phyloP scores from a whole-genome alignment of 2,329 filamentous ascomycete species.

The Exserohilum turcica region DNA sequence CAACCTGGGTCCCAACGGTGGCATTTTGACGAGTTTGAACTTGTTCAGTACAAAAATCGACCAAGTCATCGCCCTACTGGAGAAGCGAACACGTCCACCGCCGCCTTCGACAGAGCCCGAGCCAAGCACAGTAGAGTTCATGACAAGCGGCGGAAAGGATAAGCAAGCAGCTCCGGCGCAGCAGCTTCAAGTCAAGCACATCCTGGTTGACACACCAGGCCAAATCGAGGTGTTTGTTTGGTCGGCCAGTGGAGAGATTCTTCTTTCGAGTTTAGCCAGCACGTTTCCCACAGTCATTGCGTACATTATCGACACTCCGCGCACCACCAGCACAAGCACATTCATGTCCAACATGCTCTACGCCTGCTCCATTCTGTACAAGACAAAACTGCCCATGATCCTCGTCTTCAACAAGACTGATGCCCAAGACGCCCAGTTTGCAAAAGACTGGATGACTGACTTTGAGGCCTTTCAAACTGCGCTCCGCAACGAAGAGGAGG shows the following conservation, averaged over 20 bases:
- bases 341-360: slow-evolving; percentile 99
- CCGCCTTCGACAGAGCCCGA: slow-evolving; percentile 31
- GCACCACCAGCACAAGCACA: slow-evolving; percentile 88
- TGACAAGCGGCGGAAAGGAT: slow-evolving; percentile 42
- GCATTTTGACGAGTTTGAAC: slow-evolving; percentile 93
- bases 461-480: slow-evolving; percentile 95
- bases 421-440: slow-evolving; percentile 86
- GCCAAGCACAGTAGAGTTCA: slow-evolving; percentile 43
- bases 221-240: slow-evolving; percentile 99
- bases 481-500: slow-evolving; percentile 77
- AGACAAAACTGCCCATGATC: slow-evolving; percentile 98
- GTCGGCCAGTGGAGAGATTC: slow-evolving; percentile 92
- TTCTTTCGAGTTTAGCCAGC: slow-evolving; percentile 89
- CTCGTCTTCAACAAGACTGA: slow-evolving; percentile 99
- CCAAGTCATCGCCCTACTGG: slow-evolving; percentile 84
- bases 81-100: slow-evolving; percentile 77
- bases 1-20: slow-evolving; percentile 95
- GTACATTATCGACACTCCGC: slow-evolving; percentile 95
- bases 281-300: slow-evolving; percentile 96
- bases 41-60: slow-evolving; percentile 98
- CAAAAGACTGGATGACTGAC: slow-evolving; percentile 99
- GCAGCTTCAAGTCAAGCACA: slow-evolving; percentile 70
- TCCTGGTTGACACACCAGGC: slow-evolving; percentile 92
- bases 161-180: slow-evolving; percentile 48
- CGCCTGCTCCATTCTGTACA: slow-evolving; percentile 97